Evolutionary conservation across 2,329 filamentous ascomycete species (phyloP).

Genomic region (Ceratocystis papillata): DNA sequence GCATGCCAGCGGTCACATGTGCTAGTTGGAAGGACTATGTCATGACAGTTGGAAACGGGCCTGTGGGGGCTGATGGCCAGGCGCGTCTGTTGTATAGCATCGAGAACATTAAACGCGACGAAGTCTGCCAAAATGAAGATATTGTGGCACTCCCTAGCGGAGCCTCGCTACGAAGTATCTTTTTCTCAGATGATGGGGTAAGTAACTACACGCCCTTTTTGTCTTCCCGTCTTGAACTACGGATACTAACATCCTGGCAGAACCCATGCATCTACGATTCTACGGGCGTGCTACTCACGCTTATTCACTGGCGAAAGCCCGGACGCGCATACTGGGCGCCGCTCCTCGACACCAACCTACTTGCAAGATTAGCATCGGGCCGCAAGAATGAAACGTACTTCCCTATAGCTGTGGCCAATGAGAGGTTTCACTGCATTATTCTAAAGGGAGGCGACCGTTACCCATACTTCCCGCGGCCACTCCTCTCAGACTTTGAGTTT

Average conservation of each 20-base stretch:
- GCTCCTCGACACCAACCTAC: constrained; percentile 74
- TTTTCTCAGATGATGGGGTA: constrained; percentile 87
- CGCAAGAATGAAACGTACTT: constrained; percentile 86
- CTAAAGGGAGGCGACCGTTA: constrained; percentile 90
- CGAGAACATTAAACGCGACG: constrained; percentile 85
- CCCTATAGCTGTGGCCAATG: constrained; percentile 83
- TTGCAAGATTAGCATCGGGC: constrained; percentile 72
- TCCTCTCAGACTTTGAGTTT: constrained; percentile 90
- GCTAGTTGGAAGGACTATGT: constrained; percentile 93
- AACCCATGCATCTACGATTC: constrained; percentile 96
- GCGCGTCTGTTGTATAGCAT: constrained; percentile 80
- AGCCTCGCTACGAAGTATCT: constrained; percentile 64
- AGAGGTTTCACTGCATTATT: constrained; percentile 97
- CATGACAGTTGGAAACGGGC: constrained; percentile 88
- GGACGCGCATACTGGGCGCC: constrained; percentile 86
- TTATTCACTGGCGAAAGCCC: constrained; percentile 80
- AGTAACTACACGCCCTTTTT: constrained; percentile 31
- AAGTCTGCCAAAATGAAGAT: constrained; percentile 91
- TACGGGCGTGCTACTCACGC: constrained; percentile 73
- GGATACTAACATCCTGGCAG: constrained; percentile 34
- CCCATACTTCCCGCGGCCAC: constrained; percentile 80
- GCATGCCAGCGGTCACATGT: constrained; percentile 78
- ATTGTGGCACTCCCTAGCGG: constrained; percentile 72
- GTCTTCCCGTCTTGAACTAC: not conserved
- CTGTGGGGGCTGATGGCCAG: constrained; percentile 65